Evolutionary conservation across 345 rosid species (phyloP), one percentile per base, ranked within the genome.

Genomic region (Psidium guajava): DNA sequence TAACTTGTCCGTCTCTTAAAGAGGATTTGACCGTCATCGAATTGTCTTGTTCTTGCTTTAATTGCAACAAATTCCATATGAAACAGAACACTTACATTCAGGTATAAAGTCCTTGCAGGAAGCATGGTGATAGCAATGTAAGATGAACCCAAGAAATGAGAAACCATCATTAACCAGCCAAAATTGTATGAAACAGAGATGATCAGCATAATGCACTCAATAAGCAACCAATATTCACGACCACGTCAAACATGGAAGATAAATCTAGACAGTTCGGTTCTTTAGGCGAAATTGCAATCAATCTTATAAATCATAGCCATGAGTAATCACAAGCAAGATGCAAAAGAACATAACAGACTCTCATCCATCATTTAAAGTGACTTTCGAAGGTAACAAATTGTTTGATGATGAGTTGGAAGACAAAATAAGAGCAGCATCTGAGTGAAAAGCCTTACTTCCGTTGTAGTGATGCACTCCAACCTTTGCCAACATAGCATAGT

Each of bases 381-480:
- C 25, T 36, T 36, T 9, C 5, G 3, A 69, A 69, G 18, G 80
- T 69, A 20, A 36, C 47, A 36, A 64, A 32, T 44, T 3, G 25
- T 36, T 6, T 18, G 25, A 36, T 36, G 13, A 18, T 36, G 21
- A 69, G 7, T 36, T 3, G 1, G 0, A 4, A 36, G 21, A 32
- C 80, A 69, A 36, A 5, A 36, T 18, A 36, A 69, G 25, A 69
- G 21, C 2, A 2, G 61, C 58, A 36, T 18, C 44, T 4, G 81
- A 44, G 28, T 18, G 58, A 51, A 27, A 56, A 27, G 83, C 86
- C 92, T 90, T 84, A 90, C 91, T 90, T 22, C 92, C 92, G 12
- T 89, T 90, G 86, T 89, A 90, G 89, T 89, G 92, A 87, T 90
- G 92, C 85, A 90, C 92, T 47, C 91, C 90, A 85, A 90, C 89